Evolutionary conservation across 2,329 filamentous ascomycete genomes (phyloP).

Genomic region (Pestalotiopsis sp.): DNA sequence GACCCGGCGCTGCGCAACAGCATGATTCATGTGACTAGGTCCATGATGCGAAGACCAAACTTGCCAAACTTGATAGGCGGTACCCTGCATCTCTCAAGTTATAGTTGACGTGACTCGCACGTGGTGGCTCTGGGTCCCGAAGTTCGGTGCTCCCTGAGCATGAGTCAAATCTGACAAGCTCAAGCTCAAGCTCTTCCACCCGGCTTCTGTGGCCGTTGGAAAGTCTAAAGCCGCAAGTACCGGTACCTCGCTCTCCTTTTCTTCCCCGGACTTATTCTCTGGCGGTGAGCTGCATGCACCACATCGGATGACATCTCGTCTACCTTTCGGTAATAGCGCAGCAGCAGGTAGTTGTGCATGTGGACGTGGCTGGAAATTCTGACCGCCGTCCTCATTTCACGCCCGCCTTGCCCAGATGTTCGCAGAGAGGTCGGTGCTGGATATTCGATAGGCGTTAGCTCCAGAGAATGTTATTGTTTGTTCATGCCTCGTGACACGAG

Average conservation of each 20-base stretch:
- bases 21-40: not conserved
- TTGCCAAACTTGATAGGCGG: not conserved
- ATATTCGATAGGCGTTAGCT: conserved; percentile 31
- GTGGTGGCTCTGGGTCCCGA: not conserved
- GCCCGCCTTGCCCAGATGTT: not conserved
- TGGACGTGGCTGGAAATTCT: not conserved
- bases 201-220: not conserved
- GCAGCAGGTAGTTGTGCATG: not conserved
- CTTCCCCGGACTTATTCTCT: not conserved
- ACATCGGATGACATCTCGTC: not conserved
- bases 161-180: not conserved
- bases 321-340: not conserved
- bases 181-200: not conserved
- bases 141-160: not conserved
- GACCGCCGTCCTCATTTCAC: not conserved
- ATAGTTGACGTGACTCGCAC: not conserved
- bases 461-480: not conserved
- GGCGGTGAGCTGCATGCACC: not conserved
- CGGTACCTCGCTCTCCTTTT: not conserved
- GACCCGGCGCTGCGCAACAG: not conserved
- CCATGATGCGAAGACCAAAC: not conserved
- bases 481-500: too few species aligned
- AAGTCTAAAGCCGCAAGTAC: not conserved
- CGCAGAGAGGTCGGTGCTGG: not conserved
- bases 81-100: not conserved